A percentile compares a stretch with the other conserved stretches of the same genome.
Evolutionary conservation across 2,329 filamentous ascomycete species (phyloP).

Genomic region (Nannizziopsis arthrosporioides): DNA sequence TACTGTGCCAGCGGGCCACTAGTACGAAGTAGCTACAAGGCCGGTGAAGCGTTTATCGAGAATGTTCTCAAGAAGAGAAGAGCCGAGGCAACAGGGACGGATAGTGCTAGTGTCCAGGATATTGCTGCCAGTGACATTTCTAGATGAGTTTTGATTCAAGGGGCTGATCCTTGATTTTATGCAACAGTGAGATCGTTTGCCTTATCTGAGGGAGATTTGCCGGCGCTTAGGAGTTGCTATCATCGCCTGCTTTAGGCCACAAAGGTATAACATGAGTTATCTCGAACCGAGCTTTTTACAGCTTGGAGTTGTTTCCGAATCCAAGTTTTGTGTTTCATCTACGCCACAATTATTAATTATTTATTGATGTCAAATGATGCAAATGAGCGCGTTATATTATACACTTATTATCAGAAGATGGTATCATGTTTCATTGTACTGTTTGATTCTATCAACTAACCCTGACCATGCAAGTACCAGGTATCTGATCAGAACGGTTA

Average conservation of each 20-base stretch:
- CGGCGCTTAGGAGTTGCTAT: conserved; percentile 5
- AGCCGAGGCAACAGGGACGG: conserved; percentile 19
- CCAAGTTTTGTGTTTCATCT: conserved; percentile 7
- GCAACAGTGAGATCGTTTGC: background rate
- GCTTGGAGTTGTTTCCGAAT: background rate
- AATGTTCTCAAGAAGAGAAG: conserved; percentile 81
- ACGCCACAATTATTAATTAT: background rate
- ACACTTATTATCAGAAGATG: background rate
- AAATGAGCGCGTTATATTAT: background rate
- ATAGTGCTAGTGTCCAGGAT: conserved; percentile 21
- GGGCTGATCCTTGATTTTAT: too few relatives aligned
- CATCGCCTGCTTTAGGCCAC: background rate
- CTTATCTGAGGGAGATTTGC: background rate
- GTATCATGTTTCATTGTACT: conserved; percentile 9
- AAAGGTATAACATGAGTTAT: too few relatives aligned
- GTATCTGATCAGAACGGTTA: background rate
- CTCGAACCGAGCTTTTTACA: background rate
- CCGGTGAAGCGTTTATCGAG: conserved; percentile 96
- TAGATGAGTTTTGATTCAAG: conserved; percentile 16
- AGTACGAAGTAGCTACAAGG: conserved; percentile 93
- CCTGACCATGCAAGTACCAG: background rate
- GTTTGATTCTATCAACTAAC: conserved; percentile 3
- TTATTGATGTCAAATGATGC: background rate
- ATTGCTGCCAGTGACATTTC: conserved; percentile 21
- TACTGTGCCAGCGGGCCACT: conserved; percentile 91